These are phyloP conservation scores for Endocladia muricata DNA, from an alignment of 31 red algal genomes.

Conservation along the genomic window DNA sequence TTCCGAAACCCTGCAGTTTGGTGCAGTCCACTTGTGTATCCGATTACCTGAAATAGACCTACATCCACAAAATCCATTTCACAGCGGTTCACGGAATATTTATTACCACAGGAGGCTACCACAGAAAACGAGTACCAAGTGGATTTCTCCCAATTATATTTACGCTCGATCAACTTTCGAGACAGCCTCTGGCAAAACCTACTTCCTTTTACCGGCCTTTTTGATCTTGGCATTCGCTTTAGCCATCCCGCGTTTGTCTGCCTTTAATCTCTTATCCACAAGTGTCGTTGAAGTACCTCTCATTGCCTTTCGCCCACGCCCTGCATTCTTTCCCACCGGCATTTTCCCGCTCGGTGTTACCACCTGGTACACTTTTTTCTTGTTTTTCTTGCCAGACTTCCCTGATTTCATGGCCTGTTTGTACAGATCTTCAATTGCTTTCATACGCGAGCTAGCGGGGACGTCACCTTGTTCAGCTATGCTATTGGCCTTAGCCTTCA, in stretches of 20 bases:
- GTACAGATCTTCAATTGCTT: constrained; percentile 79
- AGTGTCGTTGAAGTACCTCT: constrained; percentile 55
- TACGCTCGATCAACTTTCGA: too few species aligned
- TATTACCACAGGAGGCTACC: too few species aligned
- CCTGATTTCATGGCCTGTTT: constrained; percentile 57
- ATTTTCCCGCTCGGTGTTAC: constrained; percentile 44
- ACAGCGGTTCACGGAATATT: too few species aligned
- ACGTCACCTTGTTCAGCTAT: constrained; percentile 83
- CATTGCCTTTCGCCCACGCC: constrained; percentile 30
- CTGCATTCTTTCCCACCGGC: constrained; percentile 49
- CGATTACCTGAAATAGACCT: too few species aligned
- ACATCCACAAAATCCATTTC: too few species aligned
- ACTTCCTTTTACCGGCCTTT: not conserved
- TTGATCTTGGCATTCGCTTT: constrained; percentile 22
- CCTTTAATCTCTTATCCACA: constrained; percentile 89
- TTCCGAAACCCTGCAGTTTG: too few species aligned
- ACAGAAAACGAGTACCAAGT: too few species aligned
- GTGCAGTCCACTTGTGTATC: too few species aligned
- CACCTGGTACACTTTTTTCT: constrained; percentile 80
- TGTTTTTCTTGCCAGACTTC: constrained; percentile 68
- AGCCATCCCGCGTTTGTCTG: constrained; percentile 76
- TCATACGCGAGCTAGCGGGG: constrained; percentile 63
- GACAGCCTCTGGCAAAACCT: too few species aligned
- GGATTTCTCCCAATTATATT: too few species aligned
- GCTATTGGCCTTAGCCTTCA: constrained; percentile 74